Evolutionary conservation across 352 stramenopile species (phyloP), one percentile per base, ranked within the genome.

Genomic region (Phytophthora pini): DNA sequence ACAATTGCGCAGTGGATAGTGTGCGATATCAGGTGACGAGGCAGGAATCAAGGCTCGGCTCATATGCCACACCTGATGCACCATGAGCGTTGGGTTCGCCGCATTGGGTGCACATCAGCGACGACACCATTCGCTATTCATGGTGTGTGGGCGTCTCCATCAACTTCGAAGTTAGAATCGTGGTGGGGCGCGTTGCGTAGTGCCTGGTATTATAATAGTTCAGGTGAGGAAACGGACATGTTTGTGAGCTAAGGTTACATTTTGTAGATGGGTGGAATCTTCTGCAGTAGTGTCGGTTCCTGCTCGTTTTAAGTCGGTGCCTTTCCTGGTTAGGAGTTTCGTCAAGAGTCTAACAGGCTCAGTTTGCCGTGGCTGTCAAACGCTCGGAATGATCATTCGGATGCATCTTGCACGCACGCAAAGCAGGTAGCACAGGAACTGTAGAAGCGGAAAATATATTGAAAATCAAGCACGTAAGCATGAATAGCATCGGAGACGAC

Each of bases 361-460:
- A 41, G 22, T 36, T 36, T 36, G 31, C 9, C 2, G 31, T 36
- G 31, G 2, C 31, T 36, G 31, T 36, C 31, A 36, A 36, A 36
- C 31, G 31, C 31, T 13, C 11, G 13, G 22, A n/a, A 29, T 17
- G 20, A 52, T 48, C 17, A n/a, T 49, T 17, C 0, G 40, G 32
- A 53, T 56, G n/a, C 57, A 40, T 36, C 7, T 22, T 46, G 57
- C 48, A 60, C 59, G 38, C 38, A 46, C n/a, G 34, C 36, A 45
- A 32, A 43, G 12, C 12, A 34, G 24, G 29, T 12, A 26, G 15
- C 10, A 5, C 20, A 54, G 10, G 9, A 43, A 63, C n/a, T 27
- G 29, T 49, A 59, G 44, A 63, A 60, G 54, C 11, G 38, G 56
- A 55, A 72, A 73, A 78, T 76, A 73, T 78, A 78, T 75, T 78